A percentile compares a stretch with the other conserved stretches of the same genome.
phyloP scores from a whole-genome alignment of 768 basidiomycete genomes.

The Kwoniella shandongensis region DNA sequence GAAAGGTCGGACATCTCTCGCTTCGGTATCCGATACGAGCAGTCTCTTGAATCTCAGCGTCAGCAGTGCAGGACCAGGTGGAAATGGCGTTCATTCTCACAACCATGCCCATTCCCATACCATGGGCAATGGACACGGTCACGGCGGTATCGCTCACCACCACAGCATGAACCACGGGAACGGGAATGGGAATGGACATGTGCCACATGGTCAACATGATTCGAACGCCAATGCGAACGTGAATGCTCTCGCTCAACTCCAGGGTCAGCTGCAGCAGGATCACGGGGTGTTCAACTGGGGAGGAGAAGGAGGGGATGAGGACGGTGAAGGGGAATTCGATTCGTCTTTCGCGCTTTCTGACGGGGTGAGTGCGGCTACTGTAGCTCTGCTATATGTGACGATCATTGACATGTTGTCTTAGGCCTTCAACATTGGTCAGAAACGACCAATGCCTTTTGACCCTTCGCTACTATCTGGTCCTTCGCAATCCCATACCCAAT shows the following conservation, averaged over 20 bases:
- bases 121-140: constrained; percentile 1
- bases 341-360: constrained; percentile 25
- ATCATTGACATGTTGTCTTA: not conserved
- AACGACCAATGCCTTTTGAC: constrained; percentile 22
- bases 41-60: constrained; percentile 15
- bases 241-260: constrained; percentile 10
- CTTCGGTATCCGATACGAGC: constrained; percentile 22
- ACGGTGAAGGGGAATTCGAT: constrained; percentile 32
- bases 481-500: not conserved
- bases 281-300: constrained; percentile 27
- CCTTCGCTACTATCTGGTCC: constrained; percentile 7
- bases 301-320: constrained; percentile 19
- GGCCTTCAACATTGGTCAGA: constrained; percentile 12
- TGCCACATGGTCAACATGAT: not conserved
- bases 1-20: constrained; percentile 27
- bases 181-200: not conserved
- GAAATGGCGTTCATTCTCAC: not conserved
- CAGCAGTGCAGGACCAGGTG: not conserved
- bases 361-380: constrained; percentile 21
- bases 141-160: not conserved
- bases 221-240: not conserved
- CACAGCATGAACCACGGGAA: not conserved
- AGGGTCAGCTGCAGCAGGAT: constrained; percentile 17
- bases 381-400: not conserved
- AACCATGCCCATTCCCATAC: no score